Evolutionary conservation across 306 rosid species (phyloP), one percentile per base, ranked within the genome.

Genomic region (Dryas octopetala): DNA sequence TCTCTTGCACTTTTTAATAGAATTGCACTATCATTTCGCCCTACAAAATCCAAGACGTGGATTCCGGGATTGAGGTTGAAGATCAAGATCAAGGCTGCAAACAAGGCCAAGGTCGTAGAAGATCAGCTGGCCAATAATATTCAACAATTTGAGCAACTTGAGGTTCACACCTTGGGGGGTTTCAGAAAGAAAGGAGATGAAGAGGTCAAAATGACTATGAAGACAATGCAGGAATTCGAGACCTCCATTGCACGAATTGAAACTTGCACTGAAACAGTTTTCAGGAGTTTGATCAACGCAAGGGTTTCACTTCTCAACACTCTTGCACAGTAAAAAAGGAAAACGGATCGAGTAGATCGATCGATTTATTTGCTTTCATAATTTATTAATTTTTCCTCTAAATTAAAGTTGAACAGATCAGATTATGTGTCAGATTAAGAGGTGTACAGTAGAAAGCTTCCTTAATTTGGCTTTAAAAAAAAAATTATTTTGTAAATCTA

Each of bases 171-270:
- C 4, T 10, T 83, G 79, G 38, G 72, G 75, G 83, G 81, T 68
- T 47, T 87, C 83, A 87, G 71, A 19, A 91, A 83, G 80, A 89
- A 80, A 55, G 85, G 89, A 9, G 92, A 80, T 0, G 87, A 87
- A 55, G 97, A 94, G 23, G 85, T 86, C 43, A 86, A 83, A 16
- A 66, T 9, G 26, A 71, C 65, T 28, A 62, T 86, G 86, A 91
- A 90, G 86, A 94, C 76, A 59, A 91, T 88, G 98, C 50, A 85
- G 47, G 90, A 79, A 48, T 46, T 89, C 74, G 97, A 91, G 76
- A 59, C 49, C 6, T 81, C 89, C 23, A 38, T 91, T 1, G 76
- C 64, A 0, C 81, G 71, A 41, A 85, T 90, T 40, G 91, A 94
- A 73, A 79, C 45, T 72, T 80, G 83, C 52, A 77, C 88, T 14